Evolutionary conservation across 495 filamentous ascomycete genomes (phyloP), one percentile per base, ranked within the genome.

Genomic region (Alectoria sarmentosa): DNA sequence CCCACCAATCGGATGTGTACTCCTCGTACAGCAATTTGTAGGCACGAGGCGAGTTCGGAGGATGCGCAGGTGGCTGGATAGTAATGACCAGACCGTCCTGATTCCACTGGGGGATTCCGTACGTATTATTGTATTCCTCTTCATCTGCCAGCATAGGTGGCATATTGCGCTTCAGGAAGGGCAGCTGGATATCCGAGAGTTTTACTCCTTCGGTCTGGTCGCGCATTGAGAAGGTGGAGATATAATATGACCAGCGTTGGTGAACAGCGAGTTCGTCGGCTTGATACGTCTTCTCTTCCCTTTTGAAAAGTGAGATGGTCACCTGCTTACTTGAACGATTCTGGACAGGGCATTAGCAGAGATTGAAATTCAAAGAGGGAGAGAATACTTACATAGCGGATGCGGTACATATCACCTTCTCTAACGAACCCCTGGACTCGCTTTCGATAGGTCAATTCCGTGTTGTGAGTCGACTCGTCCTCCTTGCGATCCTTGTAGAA

Each of bases 151-250:
- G 72, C 52, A 82, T 81, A 23, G 80, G 76, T 0, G 87, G 85
- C 28, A 92, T 79, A 75, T 89, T 94, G 65, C 91, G 88, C 67
- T 86, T 84, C 15, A 95, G 74, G 79, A 79, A 90, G 55, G 79
- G 86, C 76, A 81, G 86, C 77, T 72, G 79, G 70, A 95, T 79
- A 28, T 82, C 81, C 10, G 80, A 80, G 48, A 86, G 80, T 10
- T 81, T 77, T 10, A 97, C 81, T 36, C 90, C 90, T 74, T 99
- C 95, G 19, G 95, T 99, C 9, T 88, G 89, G 64, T 95, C 92
- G 52, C 91, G 80, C 71, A 90, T 89, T 57, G 88, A 87, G 75
- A 88, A 99, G 14, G 92, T 90, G 48, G 91, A 90, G 49, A 96
- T 89, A 72, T 99, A 99, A 79, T 93, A 92, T 58, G 89, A 88